Base-by-base conservation (phyloP, 2,329 filamentous ascomycete genomes). In the Cytospora paraplurivora region DNA sequence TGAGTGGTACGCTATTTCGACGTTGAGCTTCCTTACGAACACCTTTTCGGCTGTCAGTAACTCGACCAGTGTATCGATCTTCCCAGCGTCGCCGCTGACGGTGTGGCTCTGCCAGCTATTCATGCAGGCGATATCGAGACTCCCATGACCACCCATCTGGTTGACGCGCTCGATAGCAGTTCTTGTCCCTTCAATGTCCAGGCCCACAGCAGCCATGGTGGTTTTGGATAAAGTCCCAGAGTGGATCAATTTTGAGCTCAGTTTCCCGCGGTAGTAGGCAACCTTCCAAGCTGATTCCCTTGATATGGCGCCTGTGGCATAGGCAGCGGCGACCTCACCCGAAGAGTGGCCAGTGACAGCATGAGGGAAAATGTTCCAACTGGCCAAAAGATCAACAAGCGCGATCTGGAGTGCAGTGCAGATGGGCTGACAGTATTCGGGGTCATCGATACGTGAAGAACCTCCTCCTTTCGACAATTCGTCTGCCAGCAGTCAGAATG, bases 1-100 rank as follows among this genome's bases (percentile, higher is more conserved):
- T 3, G 75, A 76, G 64, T 76, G 75, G 64, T 76, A 75, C 13
- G 75, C 75, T 12, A 69, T 70, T 44, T 70, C 69, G 7, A 76
- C 72, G 33, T 68, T 66, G 19, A 76, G 69, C 55, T 67, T 67
- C 21, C 71, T 65, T 8, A 69, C 68, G 54, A 73, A 73, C 7
- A 70, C 32, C 5, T 56, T 62, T 1, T 62, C 67, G 13, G 59
- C 63, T 15, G 61, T 66, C 27, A 70, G 63, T 32, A 66, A 50
- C 7, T 68, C 62, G 32, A 66, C 66, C 10, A 68, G 62, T 54
- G 53, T 64, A 41, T 67, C 50, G 49, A 72, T 67, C 37, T 69
- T 70, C 4, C 63, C 62, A 19, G 64, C 58, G 17, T 70, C 70
- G 5, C 70, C 69, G 56, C 70, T 69, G 10, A 73, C 47, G 10